Evolutionary conservation across 495 filamentous ascomycete species (phyloP).

Genomic region (Letharia lupina): DNA sequence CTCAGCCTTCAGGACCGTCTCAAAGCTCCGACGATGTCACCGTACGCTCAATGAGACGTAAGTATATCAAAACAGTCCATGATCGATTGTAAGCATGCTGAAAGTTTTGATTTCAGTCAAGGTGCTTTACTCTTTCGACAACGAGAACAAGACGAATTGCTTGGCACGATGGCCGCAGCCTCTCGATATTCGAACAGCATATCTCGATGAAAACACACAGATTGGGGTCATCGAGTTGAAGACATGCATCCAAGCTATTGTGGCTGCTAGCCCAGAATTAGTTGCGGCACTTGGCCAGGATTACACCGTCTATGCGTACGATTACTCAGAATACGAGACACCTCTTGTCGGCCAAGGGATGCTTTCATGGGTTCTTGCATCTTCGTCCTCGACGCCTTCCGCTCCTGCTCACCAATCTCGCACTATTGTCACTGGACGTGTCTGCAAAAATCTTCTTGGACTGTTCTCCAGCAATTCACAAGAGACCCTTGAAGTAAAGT

Average conservation of each 20-base stretch:
- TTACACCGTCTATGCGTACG: slow-evolving; percentile 93
- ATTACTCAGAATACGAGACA: slow-evolving; percentile 89
- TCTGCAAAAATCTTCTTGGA: slow-evolving; percentile 74
- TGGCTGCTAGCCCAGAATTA: slow-evolving; percentile 78
- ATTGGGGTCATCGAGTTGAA: slow-evolving; percentile 88
- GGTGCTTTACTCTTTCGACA: slow-evolving; percentile 94
- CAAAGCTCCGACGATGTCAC: slow-evolving; percentile 44
- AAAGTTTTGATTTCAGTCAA: slow-evolving; percentile 53
- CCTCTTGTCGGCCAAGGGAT: slow-evolving; percentile 94
- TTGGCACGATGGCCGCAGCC: slow-evolving; percentile 80
- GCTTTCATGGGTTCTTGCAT: slow-evolving; percentile 77
- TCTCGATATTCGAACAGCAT: slow-evolving; percentile 68
- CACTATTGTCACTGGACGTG: slow-evolving; percentile 80
- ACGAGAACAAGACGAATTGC: slow-evolving; percentile 81
- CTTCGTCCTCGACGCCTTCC: slow-evolving; percentile 45
- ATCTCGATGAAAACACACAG: slow-evolving; percentile 64
- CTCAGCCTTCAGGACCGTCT: slow-evolving; percentile 10
- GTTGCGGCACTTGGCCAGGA: slow-evolving; percentile 76
- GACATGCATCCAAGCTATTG: slow-evolving; percentile 83
- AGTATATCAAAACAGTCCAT: slow-evolving; percentile 20
- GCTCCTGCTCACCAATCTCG: slow-evolving; percentile 51
- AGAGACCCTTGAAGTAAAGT: slow-evolving; percentile 89
- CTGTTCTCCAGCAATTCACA: slow-evolving; percentile 74
- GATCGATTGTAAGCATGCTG: not conserved
- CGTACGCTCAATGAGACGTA: slow-evolving; percentile 49